Conservation (phyloP, 768 basidiomycete genomes). For the Termitomyces sp. region DNA sequence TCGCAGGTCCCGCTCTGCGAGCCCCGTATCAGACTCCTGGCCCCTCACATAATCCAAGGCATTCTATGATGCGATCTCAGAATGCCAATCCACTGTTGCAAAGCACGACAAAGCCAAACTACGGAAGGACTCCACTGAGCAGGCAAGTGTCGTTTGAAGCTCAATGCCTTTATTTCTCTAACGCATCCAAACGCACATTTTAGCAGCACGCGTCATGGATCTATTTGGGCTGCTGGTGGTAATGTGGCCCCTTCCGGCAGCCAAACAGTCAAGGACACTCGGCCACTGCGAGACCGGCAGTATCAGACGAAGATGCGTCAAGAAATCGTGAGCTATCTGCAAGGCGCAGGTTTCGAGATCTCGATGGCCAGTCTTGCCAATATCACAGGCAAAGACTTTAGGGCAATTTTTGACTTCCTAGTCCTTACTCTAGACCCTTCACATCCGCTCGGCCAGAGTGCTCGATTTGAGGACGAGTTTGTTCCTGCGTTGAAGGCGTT, state of each 20-base stretch:
- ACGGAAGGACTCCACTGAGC: conserved; percentile 74
- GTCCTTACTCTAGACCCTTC: conserved; percentile 68
- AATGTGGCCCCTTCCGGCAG: conserved; percentile 49
- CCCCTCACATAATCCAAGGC: conserved; percentile 56
- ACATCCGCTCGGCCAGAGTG: conserved; percentile 50
- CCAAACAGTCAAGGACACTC: conserved; percentile 66
- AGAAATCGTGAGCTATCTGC: conserved; percentile 73
- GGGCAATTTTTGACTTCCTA: conserved; percentile 80
- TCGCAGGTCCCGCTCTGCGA: conserved; percentile 74
- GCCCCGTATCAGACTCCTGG: conserved; percentile 44
- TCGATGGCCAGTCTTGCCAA: conserved; percentile 65
- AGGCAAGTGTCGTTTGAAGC: conserved; percentile 43
- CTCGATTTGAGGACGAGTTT: conserved; percentile 80
- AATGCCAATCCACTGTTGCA: conserved; percentile 65
- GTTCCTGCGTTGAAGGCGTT: conserved; percentile 70
- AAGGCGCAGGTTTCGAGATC: conserved; percentile 64
- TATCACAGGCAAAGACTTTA: conserved; percentile 86
- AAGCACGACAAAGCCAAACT: conserved; percentile 65
- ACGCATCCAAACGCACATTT: neutral
- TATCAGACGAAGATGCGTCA: conserved; percentile 77
- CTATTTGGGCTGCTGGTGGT: conserved; percentile 61
- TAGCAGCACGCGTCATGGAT: conserved; percentile 75
- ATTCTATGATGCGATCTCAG: conserved; percentile 69
- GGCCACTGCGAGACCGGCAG: conserved; percentile 73
- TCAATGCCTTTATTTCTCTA: conserved; percentile 8